Evolutionary conservation across 495 filamentous ascomycete species (phyloP), one percentile per base, ranked within the genome.

Genomic region (Aspergillus hancockii): DNA sequence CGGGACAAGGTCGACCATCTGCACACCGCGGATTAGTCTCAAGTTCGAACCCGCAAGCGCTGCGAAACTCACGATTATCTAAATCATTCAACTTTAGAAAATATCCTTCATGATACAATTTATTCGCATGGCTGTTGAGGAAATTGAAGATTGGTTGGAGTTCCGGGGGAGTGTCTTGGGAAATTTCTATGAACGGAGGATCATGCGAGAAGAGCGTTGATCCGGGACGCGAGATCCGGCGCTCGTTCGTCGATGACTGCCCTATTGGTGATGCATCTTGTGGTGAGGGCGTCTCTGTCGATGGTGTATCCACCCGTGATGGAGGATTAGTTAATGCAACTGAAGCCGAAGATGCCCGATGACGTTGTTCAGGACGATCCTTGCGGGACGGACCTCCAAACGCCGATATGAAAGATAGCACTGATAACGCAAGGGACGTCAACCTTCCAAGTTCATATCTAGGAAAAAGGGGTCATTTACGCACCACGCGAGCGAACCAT

Each of bases 71-170:
- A 97, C 93, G 84, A 41, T 84, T 86, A 72, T 97, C 94, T 58
- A 96, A 81, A 68, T 98, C 94, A 72, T 95, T 93, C 45, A 98
- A 72, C 71, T 98, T 98, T 65, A 98, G 69, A 60, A 98, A 98
- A 69, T 98, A 98, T 14, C 94, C 94, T 75, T 98, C 94, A 47
- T 97, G 91, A 70, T 97, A 98, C 49, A 98, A 77, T 76, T 98
- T 98, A 71, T 97, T 97, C 12, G 84, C 85, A 73, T 98, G 95
- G 71, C 89, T 96, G 74, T 97, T 98, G 51, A 98, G 83, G 66
- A 90, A 93, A 53, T 84, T 89, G 73, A 98, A 98, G 63, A 98
- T 94, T 23, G 91, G 94, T 71, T 91, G 90, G 34, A 98, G 80
- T 77, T 98, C 94, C 6, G 95, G 90, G 32, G 91, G 84, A 9